A percentile compares a stretch with the other conserved stretches of the same genome.
phyloP scores from a whole-genome alignment of 2,329 filamentous ascomycete species.

The Fusarium redolens region DNA sequence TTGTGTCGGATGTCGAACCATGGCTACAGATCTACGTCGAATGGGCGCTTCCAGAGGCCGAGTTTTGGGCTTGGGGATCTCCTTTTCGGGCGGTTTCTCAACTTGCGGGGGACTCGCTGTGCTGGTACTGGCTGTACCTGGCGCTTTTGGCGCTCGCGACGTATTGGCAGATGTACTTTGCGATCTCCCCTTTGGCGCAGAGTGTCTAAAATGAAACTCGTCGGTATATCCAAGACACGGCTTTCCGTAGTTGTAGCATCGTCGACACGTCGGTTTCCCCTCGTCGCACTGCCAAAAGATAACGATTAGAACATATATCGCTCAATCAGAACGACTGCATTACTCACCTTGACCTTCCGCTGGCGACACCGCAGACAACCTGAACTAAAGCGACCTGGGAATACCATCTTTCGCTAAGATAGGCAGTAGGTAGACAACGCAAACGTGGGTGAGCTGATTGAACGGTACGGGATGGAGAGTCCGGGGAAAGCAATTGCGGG shows the following conservation, averaged over 20 bases:
- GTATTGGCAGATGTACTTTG: neutral
- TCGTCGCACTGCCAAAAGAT: conserved; percentile 46
- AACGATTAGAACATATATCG: neutral
- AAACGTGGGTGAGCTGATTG: neutral
- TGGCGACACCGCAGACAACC: conserved; percentile 47
- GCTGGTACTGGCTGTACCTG: neutral
- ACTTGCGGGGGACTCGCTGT: neutral
- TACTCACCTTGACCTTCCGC: conserved; percentile 47
- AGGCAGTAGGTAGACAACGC: neutral
- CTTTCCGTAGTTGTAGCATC: conserved; percentile 49
- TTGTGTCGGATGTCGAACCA: conserved; percentile 14
- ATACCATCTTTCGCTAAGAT: conserved; percentile 41
- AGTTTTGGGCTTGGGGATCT: neutral
- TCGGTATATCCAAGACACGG: conserved; percentile 51
- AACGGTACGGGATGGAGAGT: neutral
- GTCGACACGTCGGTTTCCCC: conserved; percentile 47
- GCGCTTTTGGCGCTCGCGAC: neutral
- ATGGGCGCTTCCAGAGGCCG: neutral
- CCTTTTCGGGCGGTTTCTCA: neutral
- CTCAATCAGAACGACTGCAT: neutral
- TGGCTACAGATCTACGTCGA: neutral
- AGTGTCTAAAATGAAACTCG: conserved; percentile 50
- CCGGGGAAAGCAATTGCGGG: conserved; percentile 14
- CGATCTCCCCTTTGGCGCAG: conserved; percentile 5
- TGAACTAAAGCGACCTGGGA: conserved; percentile 47